These are phyloP conservation scores for Solanum medicagineum DNA, from an alignment of 257 asterid species.

Conservation along the genomic window DNA sequence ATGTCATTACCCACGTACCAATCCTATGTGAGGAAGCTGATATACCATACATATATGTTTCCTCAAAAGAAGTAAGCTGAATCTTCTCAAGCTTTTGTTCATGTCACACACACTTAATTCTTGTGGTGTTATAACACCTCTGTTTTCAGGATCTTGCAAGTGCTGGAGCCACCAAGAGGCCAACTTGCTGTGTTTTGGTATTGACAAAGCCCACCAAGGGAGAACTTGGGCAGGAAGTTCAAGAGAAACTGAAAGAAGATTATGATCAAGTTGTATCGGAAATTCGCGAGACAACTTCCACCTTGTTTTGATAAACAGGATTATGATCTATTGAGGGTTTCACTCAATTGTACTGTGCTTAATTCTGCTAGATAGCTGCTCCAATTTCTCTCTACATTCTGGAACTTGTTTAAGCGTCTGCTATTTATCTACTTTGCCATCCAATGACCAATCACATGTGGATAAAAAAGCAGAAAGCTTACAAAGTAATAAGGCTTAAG, in stretches of 20 bases:
- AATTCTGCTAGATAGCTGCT: neutral
- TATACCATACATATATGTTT: slow-evolving; percentile 65
- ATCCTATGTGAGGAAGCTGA: slow-evolving; percentile 75
- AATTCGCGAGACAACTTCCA: slow-evolving; percentile 36
- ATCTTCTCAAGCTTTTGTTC: neutral
- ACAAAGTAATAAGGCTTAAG: neutral
- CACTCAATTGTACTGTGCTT: neutral
- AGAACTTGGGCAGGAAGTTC: slow-evolving; percentile 54
- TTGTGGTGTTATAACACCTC: neutral
- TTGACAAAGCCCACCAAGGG: slow-evolving; percentile 63
- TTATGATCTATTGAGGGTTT: neutral
- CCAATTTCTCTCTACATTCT: neutral
- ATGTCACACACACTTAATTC: neutral
- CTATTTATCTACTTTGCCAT: neutral
- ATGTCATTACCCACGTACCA: slow-evolving; percentile 89
- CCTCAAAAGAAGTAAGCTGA: slow-evolving; percentile 78
- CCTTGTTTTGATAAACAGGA: slow-evolving; percentile 20
- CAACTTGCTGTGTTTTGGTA: slow-evolving; percentile 85
- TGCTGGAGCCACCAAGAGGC: slow-evolving; percentile 91
- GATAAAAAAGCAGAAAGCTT: neutral
- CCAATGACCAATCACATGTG: neutral
- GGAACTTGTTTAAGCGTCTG: neutral
- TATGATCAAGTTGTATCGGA: slow-evolving; percentile 52
- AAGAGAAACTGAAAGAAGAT: slow-evolving; percentile 64
- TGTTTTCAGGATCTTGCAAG: slow-evolving; percentile 74